Base-by-base conservation (phyloP, 202 grass and related monocot species). In the Panicum hallii region DNA sequence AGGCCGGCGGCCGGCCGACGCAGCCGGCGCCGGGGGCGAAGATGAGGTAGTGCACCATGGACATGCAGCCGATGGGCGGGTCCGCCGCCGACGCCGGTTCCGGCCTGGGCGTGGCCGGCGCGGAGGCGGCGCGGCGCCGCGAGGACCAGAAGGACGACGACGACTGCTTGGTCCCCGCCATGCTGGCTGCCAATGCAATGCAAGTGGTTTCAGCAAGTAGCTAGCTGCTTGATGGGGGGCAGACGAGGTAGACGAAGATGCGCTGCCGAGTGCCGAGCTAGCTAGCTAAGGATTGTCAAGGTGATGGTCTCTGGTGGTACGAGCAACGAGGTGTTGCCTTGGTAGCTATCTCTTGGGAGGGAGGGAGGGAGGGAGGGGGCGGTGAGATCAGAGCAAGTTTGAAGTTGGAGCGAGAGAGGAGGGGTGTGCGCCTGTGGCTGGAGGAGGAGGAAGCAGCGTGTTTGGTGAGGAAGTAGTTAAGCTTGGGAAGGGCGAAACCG, bases 21-120 rank as follows among this genome's bases (percentile, higher is more conserved):
- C 79, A 85, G 67, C 90, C 84, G 82, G 72, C 64, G 70, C 80
- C 85, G 9, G 79, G 85, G 15, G 89, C 68, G 89, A 99, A 93
- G 89, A 99, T 88, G 69, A 92, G 90, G 88, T 91, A 88, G 60
- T 94, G 89, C 14, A 99, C 70, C 93, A 99, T 91, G 86, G 91
- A 82, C 96, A 99, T 99, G 93, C 96, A 99, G 7, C 96, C 96
- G 23, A 72, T 0, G 50, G 84, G 79, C 1, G 52, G 42, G 17
- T 65, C 60, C 0, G 58, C n/a, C 10, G 28, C 70, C 11, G 8
- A 19, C 19, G 4, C 44, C 1, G 48, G 30, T 1, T 53, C 71
- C 32, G 72, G 72, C 11, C 63, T 13, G 3, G 78, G 49, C 40
- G 71, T 32, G 47, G 68, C n/a, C 0, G 80, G 46, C 11, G 36